Evolutionary conservation across 2,329 filamentous ascomycete species (phyloP).

Genomic region (Lasiodiplodia hormozganensis): DNA sequence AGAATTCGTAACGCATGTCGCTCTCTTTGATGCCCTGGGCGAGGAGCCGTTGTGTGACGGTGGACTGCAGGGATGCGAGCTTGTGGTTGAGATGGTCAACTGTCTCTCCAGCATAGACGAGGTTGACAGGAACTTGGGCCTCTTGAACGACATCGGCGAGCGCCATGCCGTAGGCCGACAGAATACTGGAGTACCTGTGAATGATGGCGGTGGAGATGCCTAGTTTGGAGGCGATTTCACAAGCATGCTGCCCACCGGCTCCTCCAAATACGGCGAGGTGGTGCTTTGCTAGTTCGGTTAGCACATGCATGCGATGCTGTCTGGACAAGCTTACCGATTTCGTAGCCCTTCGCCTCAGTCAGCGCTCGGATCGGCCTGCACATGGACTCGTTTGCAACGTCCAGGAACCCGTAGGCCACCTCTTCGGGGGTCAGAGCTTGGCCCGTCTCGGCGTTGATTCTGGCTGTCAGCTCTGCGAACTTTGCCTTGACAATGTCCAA

Average conservation of each 20-base stretch:
- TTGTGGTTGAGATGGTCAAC: slow-evolving; percentile 68
- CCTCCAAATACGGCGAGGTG: slow-evolving; percentile 40
- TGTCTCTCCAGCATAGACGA: slow-evolving; percentile 70
- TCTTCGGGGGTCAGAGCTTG: slow-evolving; percentile 40
- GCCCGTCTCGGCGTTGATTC: slow-evolving; percentile 49
- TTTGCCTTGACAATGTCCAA: slow-evolving; percentile 48
- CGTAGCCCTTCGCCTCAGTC: slow-evolving; percentile 39
- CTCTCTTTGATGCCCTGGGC: slow-evolving; percentile 70
- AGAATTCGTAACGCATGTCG: slow-evolving; percentile 41
- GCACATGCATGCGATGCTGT: neutral
- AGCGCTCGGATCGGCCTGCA: slow-evolving; percentile 39
- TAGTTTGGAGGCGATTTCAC: slow-evolving; percentile 51
- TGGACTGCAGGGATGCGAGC: neutral
- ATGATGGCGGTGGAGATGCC: slow-evolving; percentile 54
- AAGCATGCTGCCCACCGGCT: slow-evolving; percentile 50
- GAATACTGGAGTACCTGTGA: slow-evolving; percentile 54
- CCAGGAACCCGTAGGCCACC: slow-evolving; percentile 36
- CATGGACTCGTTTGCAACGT: slow-evolving; percentile 48
- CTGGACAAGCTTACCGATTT: slow-evolving; percentile 27
- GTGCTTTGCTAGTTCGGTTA: slow-evolving; percentile 63
- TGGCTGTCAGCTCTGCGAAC: slow-evolving; percentile 51
- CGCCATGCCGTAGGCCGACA: slow-evolving; percentile 60
- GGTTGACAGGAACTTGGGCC: slow-evolving; percentile 76
- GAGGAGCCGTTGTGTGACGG: slow-evolving; percentile 56
- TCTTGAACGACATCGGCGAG: slow-evolving; percentile 46